Base-by-base conservation (phyloP, 2,329 filamentous ascomycete species). In the Stagonosporopsis cucurbitacearum region DNA sequence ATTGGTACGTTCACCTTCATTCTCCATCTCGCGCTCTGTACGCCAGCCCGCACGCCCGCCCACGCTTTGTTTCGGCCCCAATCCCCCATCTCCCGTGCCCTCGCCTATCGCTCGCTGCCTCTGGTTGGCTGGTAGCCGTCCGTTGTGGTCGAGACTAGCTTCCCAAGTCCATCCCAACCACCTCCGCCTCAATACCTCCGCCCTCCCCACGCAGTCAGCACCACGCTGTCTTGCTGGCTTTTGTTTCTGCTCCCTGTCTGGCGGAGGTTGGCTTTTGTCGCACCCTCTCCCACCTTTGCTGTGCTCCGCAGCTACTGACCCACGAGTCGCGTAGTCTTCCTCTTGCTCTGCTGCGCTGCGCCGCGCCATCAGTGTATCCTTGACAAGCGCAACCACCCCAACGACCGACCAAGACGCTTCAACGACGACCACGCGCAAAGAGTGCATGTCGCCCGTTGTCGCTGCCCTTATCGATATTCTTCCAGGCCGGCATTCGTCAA, bases 131-230 rank as follows among this genome's bases (percentile, higher is more conserved):
- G 54, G 35, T 47, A 32, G 42, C 49, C 40, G 49, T 45, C 19
- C 43, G 32, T 51, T 15, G 41, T 22, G 41, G 42, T 45, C 67
- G 65, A 45, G 50, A 65, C 73, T 75, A 75, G 74, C 70, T 67
- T 20, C 63, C 62, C 62, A 66, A 64, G 60, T 66, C 67, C 69
- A 73, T 76, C 74, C 75, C 74, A 77, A 76, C 75, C 74, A 75
- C 75, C 73, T 73, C 70, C 70, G 69, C 73, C 67, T 71, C 70
- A 70, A 73, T 68, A 70, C 72, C 69, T 42, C 37, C 68, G 69
- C 69, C 69, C 67, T 67, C 69, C 70, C 70, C 66, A 65, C 59
- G 51, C 63, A 66, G 64, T 64, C 60, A 65, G 66, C 63, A 64
- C 55, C 68, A 64, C 60, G 55, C 60, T 47, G 54, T 48, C 62